Conservation (phyloP, 257 asterid genomes). For the Rubia yunnanensis region DNA sequence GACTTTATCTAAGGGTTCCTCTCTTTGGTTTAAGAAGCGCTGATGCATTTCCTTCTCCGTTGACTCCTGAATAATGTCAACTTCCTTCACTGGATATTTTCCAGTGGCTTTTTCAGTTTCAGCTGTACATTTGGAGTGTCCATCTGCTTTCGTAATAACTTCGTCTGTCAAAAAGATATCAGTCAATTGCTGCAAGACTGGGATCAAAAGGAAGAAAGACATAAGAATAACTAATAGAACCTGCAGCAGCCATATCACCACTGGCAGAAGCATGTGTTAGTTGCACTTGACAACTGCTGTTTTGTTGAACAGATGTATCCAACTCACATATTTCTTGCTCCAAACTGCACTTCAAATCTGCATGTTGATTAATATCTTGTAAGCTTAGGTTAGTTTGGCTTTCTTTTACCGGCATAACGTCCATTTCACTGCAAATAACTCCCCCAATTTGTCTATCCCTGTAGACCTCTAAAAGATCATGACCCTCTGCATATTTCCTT, state of each 20-base stretch:
- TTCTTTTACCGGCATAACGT: conserved; percentile 2
- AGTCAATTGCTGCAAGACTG: conserved; percentile 10
- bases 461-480: conserved; percentile 17
- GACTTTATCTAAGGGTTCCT: conserved; percentile 15
- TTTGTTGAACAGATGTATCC: conserved; percentile 16
- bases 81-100: conserved; percentile 20
- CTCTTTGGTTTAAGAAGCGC: conserved; percentile 19
- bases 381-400: conserved; percentile 6
- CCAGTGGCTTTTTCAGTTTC: conserved; percentile 21
- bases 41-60: conserved; percentile 21
- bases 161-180: conserved; percentile 24
- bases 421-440: conserved; percentile 15
- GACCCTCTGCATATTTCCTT: conserved; percentile 16
- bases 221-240: conserved; percentile 8
- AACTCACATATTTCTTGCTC: conserved; percentile 19
- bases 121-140: conserved; percentile 12
- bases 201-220: conserved; percentile 15
- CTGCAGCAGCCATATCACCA: conserved; percentile 16
- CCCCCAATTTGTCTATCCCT: conserved; percentile 16
- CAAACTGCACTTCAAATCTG: conserved; percentile 17
- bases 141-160: conserved; percentile 22
- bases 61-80: conserved; percentile 19
- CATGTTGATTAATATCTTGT: conserved; percentile 17
- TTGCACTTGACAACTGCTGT: conserved; percentile 18
- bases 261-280: conserved; percentile 11